These are phyloP conservation scores for Globisporangium sylvaticum DNA, from an alignment of 352 stramenopile species.

Conservation along the genomic window DNA sequence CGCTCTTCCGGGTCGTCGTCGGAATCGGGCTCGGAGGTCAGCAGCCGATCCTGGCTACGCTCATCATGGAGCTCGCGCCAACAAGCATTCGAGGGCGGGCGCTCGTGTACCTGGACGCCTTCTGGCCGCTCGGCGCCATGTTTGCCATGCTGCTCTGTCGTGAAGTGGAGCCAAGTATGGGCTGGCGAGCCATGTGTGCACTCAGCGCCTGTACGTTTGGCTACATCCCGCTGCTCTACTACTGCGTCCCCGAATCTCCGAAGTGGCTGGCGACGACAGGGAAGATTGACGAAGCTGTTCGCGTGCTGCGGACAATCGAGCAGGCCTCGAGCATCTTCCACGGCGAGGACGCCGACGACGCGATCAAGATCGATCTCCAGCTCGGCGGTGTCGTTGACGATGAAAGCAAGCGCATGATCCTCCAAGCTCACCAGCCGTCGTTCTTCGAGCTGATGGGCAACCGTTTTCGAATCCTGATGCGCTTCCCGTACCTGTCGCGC, in stretches of 20 bases:
- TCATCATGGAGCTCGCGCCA: conserved; percentile 22
- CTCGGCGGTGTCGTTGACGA: background rate
- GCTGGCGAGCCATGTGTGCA: background rate
- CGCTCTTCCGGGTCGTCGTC: background rate
- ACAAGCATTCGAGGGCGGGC: conserved; percentile 13
- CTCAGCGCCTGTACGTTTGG: background rate
- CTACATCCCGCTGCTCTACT: conserved; percentile 4
- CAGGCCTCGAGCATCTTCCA: conserved; percentile 1
- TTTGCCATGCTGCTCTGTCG: background rate
- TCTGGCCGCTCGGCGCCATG: conserved; percentile 18
- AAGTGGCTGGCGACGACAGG: conserved; percentile 1
- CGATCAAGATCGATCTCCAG: background rate
- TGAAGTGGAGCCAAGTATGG: background rate
- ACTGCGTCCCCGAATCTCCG: conserved; percentile 4
- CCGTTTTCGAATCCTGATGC: conserved; percentile 32
- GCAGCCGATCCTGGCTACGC: conserved; percentile 13
- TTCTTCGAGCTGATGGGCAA: conserved; percentile 20
- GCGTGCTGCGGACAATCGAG: conserved; percentile 8
- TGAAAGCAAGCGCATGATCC: background rate
- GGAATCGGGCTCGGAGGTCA: conserved; percentile 13
- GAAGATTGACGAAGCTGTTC: conserved; percentile 11
- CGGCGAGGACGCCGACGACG: background rate
- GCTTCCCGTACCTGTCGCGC: conserved; percentile 24
- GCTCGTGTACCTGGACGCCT: conserved; percentile 19
- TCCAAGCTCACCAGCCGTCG: conserved; percentile 7